Evolutionary conservation across 345 rosid species (phyloP), one percentile per base, ranked within the genome.

Genomic region (Brassica rapa): DNA sequence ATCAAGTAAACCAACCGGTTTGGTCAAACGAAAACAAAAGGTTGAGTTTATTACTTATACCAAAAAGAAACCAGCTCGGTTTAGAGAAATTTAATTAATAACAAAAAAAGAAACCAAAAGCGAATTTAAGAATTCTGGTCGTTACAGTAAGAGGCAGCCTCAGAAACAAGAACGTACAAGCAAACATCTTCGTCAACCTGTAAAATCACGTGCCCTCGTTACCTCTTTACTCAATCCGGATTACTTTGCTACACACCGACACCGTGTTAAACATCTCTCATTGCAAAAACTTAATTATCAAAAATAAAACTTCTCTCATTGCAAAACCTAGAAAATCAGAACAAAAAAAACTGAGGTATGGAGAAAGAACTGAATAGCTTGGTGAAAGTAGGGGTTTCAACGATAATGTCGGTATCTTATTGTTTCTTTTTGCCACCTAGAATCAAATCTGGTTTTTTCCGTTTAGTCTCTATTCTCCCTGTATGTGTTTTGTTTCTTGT

Each of bases 291-390:
- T 27, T 27, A 27, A 16, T 6, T 27, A 16, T 62, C 19, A 62
- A 5, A 7, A 6, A 62, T n/a, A 30, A 51, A 51, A 14, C 7
- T 14, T 29, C 66, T 62, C 15, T 5, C 19, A n/a, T 62, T 29
- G 37, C 66, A 62, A 62, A 62, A 62, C 35, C 16, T 62, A 27
- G 21, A 14, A 62, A 27, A 16, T 62, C 37, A 62, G n/a, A n/a
- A 6, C 30, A 30, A 25, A 30, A 30, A n/a, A 14, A 29, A 0
- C 41, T 30, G 66, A 30, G 66, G 19, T 8, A 62, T 62, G 66
- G 66, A 62, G 66, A 23, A 62, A 30, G 66, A 62, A 62, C 41
- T 62, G 10, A 30, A 62, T 33, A 29, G 23, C 41, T 62, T 30
- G 23, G 10, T 62, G 37, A 62, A 62, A 62, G 66, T 62, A 14